phyloP scores from a whole-genome alignment of 129 eudicot species.

The Ambrosia artemisiifolia region DNA sequence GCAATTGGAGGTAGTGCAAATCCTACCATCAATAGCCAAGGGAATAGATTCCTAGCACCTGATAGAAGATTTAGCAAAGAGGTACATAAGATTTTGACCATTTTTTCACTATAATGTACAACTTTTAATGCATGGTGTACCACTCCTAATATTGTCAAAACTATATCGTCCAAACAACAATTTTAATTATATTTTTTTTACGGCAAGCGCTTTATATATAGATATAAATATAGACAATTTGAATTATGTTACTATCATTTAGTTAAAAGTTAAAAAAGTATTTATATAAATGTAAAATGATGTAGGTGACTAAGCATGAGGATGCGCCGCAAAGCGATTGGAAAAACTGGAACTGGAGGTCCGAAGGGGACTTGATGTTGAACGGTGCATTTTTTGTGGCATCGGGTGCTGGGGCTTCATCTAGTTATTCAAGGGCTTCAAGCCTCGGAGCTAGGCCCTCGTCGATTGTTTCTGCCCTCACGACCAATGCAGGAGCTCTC shows the following conservation, averaged over 20 bases:
- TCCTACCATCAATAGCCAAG: conserved; percentile 10
- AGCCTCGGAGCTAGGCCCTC: conserved; percentile 59
- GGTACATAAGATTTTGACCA: conserved; percentile 29
- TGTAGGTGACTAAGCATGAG: conserved; percentile 65
- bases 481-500: conserved; percentile 41
- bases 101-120: not conserved
- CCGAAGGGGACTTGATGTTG: conserved; percentile 48
- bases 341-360: conserved; percentile 37
- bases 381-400: conserved; percentile 55
- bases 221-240: too few species aligned
- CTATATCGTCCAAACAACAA: not conserved
- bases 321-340: conserved; percentile 54
- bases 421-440: conserved; percentile 54
- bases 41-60: conserved; percentile 13
- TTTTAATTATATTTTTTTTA: too few species aligned
- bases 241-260: too few species aligned
- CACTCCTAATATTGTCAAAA: not conserved
- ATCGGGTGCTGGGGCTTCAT: conserved; percentile 55
- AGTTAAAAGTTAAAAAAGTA: not conserved
- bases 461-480: conserved; percentile 37
- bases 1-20: conserved; percentile 16
- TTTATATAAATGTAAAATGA: not conserved
- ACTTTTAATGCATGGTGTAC: not conserved
- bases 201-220: too few species aligned
- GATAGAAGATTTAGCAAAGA: conserved; percentile 44